phyloP scores from a whole-genome alignment of 2,329 filamentous ascomycete species.

The Cryphonectria carpinicola region DNA sequence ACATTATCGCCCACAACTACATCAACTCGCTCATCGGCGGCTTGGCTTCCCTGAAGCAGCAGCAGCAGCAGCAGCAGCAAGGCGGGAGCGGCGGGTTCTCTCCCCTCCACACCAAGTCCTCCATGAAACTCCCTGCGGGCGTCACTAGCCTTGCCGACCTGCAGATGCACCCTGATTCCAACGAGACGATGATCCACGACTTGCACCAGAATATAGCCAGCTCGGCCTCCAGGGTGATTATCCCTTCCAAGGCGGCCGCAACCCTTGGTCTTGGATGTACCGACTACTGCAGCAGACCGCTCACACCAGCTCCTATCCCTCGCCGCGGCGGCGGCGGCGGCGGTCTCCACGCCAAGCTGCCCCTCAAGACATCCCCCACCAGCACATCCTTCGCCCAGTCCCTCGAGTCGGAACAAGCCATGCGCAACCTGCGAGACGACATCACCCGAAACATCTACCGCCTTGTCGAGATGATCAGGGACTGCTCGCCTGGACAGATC shows the following conservation, averaged over 20 bases:
- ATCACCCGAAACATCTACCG: conserved; percentile 55
- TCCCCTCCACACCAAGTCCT: conserved; percentile 13
- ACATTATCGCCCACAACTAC: conserved; percentile 64
- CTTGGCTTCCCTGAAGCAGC: conserved; percentile 8
- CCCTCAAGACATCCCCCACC: conserved; percentile 14
- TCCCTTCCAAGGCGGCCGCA: conserved; percentile 57
- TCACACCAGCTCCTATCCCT: conserved; percentile 15
- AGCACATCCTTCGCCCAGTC: conserved; percentile 10
- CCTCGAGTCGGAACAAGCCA: conserved; percentile 38
- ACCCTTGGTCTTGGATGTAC: conserved; percentile 51
- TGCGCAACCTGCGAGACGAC: conserved; percentile 53
- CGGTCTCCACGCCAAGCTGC: conserved; percentile 30
- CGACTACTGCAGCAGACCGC: conserved; percentile 30
- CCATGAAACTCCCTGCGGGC: conserved; percentile 21
- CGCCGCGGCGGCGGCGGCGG: conserved; percentile 17
- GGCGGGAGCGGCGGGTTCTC: not conserved
- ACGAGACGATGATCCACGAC: conserved; percentile 22
- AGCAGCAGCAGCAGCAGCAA: not conserved
- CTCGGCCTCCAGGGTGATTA: conserved; percentile 33
- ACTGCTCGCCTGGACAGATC: conserved; percentile 18
- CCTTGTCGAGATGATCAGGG: conserved; percentile 53
- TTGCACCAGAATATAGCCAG: conserved; percentile 33
- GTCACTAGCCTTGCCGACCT: conserved; percentile 30
- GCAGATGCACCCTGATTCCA: conserved; percentile 24
- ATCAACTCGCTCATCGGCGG: conserved; percentile 43